Percentiles rank a stretch among this genome's conserved stretches.
Evolutionary conservation across 495 filamentous ascomycete genomes (phyloP).

Genomic region (Pyrenopolyporus hunteri): DNA sequence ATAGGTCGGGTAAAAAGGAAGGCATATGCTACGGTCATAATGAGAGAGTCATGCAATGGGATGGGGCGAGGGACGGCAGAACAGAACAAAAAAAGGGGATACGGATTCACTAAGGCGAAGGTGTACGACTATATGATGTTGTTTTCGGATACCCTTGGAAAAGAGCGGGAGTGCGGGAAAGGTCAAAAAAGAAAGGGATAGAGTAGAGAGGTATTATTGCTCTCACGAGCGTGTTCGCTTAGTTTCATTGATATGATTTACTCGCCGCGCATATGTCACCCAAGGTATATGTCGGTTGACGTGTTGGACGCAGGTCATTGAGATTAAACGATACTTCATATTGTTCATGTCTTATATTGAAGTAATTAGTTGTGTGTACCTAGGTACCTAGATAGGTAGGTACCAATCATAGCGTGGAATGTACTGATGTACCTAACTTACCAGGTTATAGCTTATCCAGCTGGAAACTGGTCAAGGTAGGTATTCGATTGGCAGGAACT

Average conservation of each 20-base stretch:
- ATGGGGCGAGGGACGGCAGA: slow-evolving; percentile 30
- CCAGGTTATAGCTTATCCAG: no score
- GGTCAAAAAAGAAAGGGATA: slow-evolving; percentile 30
- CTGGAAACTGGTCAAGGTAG: no score
- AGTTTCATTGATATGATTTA: slow-evolving; percentile 26
- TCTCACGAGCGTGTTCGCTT: slow-evolving; percentile 31
- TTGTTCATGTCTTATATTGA: no score
- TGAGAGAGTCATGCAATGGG: slow-evolving; percentile 23
- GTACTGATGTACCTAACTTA: no score
- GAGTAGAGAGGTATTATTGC: slow-evolving; percentile 37
- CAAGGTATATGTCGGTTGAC: slow-evolving; percentile 6
- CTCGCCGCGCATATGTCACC: slow-evolving; percentile 3
- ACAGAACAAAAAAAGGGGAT: slow-evolving; percentile 27
- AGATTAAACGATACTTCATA: neutral
- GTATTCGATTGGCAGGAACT: no score
- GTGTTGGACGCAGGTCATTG: neutral
- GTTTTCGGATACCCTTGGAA: slow-evolving; percentile 43
- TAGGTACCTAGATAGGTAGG: no score
- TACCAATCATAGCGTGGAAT: no score
- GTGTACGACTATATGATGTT: slow-evolving; percentile 43
- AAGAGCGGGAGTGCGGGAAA: slow-evolving; percentile 25
- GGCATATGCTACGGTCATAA: slow-evolving; percentile 13
- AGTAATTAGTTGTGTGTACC: no score
- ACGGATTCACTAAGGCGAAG: slow-evolving; percentile 32
- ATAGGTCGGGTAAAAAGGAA: neutral